Percentiles rank a stretch among this genome's conserved stretches.
These are phyloP conservation scores for Saccharomyces hybrid DNA, from an alignment of 1,139 yeast species.

Conservation along the genomic window DNA sequence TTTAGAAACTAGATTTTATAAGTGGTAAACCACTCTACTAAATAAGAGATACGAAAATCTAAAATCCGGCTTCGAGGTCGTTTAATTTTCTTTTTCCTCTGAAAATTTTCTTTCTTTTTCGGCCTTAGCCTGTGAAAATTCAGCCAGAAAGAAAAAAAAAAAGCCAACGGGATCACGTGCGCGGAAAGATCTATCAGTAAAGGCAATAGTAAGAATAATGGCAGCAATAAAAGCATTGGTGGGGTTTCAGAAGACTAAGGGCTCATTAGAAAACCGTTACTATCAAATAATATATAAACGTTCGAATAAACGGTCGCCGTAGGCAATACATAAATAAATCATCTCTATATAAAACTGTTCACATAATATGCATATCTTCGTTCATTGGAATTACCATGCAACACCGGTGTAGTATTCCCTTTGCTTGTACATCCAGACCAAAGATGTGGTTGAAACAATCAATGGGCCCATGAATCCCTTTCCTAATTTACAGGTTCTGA, in stretches of 20 bases:
- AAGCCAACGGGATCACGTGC: background rate
- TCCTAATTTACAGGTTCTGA: constrained; percentile 72
- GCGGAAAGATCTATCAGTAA: background rate
- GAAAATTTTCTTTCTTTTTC: background rate
- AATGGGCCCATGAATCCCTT: constrained; percentile 88
- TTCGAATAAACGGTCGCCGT: background rate
- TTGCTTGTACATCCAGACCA: constrained; percentile 54
- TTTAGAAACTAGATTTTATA: background rate
- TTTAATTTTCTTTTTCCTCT: background rate
- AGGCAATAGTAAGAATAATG: background rate
- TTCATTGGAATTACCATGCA: constrained; percentile 13
- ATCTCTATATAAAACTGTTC: background rate
- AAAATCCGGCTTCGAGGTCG: background rate
- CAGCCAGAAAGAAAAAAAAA: background rate
- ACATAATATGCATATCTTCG: background rate
- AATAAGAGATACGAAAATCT: background rate
- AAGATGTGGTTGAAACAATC: constrained; percentile 50
- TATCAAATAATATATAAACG: background rate
- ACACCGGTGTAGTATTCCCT: constrained; percentile 44
- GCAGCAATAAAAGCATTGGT: background rate
- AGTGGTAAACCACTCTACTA: background rate
- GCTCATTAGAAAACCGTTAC: background rate
- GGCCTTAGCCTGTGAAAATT: background rate
- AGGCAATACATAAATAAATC: background rate
- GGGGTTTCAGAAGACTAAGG: background rate